These are phyloP conservation scores for Ophiostoma sp. DNA, from an alignment of 2,329 filamentous ascomycete genomes.

Conservation along the genomic window DNA sequence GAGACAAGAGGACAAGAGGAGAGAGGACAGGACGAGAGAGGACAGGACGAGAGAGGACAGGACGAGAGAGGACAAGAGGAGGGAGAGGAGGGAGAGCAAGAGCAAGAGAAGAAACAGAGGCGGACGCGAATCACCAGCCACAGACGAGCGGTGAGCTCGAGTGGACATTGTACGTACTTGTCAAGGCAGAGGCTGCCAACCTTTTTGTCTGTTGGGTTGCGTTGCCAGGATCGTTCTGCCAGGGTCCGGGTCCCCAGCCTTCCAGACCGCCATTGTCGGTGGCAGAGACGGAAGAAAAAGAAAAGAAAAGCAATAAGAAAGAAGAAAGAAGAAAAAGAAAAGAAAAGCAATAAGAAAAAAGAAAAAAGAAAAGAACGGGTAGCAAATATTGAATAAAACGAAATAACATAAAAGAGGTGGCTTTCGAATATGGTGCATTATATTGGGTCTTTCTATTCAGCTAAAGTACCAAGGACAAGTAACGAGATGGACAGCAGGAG, in stretches of 20 bases:
- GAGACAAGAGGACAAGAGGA: not conserved
- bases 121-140: not conserved
- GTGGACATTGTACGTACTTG: not conserved
- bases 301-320: not conserved
- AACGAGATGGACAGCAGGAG: too few species aligned
- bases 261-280: not conserved
- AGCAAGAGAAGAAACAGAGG: not conserved
- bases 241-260: slow-evolving; percentile 3
- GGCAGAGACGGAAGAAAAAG: not conserved
- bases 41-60: not conserved
- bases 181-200: not conserved
- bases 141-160: slow-evolving; percentile 1
- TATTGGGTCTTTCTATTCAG: too few species aligned
- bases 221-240: slow-evolving; percentile 11
- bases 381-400: not conserved
- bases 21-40: not conserved
- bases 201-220: slow-evolving; percentile 1
- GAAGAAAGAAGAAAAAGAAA: not conserved
- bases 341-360: not conserved
- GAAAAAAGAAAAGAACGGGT: not conserved
- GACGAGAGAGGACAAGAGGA: not conserved
- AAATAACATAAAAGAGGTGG: too few species aligned
- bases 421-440: too few species aligned
- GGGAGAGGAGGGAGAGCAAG: too few species aligned
- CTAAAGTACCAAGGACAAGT: too few species aligned